Conservation (phyloP, 495 filamentous ascomycete genomes). For the Haplographium delicatum region DNA sequence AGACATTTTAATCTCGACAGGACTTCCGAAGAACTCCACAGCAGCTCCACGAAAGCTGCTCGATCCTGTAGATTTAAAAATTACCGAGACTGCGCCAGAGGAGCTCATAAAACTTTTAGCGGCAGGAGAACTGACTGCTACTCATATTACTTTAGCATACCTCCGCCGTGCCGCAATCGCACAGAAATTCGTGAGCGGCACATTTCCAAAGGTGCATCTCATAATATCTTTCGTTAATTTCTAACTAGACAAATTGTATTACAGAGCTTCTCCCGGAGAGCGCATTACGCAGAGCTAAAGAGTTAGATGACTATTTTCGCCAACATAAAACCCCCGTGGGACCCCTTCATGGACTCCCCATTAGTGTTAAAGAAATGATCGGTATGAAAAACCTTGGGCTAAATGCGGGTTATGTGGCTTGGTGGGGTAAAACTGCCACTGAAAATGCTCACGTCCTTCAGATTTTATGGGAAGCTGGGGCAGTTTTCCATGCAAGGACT, state of each 20-base stretch:
- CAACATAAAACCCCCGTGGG: conserved; percentile 44
- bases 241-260: conserved; percentile 45
- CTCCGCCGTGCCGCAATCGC: conserved; percentile 53
- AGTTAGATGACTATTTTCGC: conserved; percentile 52
- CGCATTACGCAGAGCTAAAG: conserved; percentile 52
- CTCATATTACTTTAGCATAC: conserved; percentile 49
- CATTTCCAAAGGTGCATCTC: neutral
- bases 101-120: conserved; percentile 38
- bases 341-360: conserved; percentile 62
- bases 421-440: conserved; percentile 33
- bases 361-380: conserved; percentile 64
- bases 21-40: neutral
- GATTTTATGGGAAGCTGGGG: conserved; percentile 39
- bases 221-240: neutral
- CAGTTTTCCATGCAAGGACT: conserved; percentile 49
- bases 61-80: conserved; percentile 18
- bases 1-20: neutral
- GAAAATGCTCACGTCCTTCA: conserved; percentile 42
- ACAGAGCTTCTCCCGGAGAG: conserved; percentile 60
- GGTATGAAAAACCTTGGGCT: conserved; percentile 46
- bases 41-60: neutral
- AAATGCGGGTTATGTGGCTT: conserved; percentile 42
- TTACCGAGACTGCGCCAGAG: conserved; percentile 42
- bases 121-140: conserved; percentile 35
- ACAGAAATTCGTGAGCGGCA: conserved; percentile 26